Percentiles rank a stretch among this genome's conserved stretches.
Evolutionary conservation across 2,329 filamentous ascomycete genomes (phyloP).

Genomic region (Apiospora pterosperma): DNA sequence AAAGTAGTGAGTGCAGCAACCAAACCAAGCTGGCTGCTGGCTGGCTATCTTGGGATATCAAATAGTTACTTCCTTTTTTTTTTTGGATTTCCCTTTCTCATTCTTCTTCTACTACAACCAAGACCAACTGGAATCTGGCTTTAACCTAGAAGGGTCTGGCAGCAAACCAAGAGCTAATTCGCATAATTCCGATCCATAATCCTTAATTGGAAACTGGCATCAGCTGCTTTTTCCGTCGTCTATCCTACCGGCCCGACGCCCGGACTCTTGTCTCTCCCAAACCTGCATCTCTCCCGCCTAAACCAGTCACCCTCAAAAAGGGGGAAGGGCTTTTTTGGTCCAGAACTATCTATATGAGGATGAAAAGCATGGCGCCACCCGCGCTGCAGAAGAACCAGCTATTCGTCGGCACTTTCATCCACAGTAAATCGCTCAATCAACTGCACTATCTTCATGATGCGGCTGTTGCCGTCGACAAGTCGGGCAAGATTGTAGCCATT

Average conservation of each 20-base stretch:
- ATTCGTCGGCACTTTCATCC: conserved; percentile 54
- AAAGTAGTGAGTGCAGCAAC: too few relatives aligned
- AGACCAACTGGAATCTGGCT: too few relatives aligned
- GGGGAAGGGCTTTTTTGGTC: neutral
- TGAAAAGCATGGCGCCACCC: conserved; percentile 16
- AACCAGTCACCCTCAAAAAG: neutral
- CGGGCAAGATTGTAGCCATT: conserved; percentile 49
- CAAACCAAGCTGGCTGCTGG: too few relatives aligned
- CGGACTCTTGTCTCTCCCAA: neutral
- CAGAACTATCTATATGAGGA: neutral
- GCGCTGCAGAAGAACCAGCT: conserved; percentile 35
- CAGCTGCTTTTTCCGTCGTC: neutral
- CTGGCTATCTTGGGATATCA: too few relatives aligned
- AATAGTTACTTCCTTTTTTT: too few relatives aligned
- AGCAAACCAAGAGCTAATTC: too few relatives aligned
- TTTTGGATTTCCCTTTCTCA: too few relatives aligned
- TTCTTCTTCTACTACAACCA: too few relatives aligned
- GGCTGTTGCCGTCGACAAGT: conserved; percentile 46
- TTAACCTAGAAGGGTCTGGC: too few relatives aligned
- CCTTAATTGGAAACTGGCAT: too few relatives aligned
- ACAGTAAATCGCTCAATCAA: conserved; percentile 44
- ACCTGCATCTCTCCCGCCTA: neutral
- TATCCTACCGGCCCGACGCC: neutral
- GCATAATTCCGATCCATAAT: too few relatives aligned
- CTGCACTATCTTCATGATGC: conserved; percentile 50